Base-by-base conservation (phyloP, 305 asterid species). In the Ruellia speciosa region DNA sequence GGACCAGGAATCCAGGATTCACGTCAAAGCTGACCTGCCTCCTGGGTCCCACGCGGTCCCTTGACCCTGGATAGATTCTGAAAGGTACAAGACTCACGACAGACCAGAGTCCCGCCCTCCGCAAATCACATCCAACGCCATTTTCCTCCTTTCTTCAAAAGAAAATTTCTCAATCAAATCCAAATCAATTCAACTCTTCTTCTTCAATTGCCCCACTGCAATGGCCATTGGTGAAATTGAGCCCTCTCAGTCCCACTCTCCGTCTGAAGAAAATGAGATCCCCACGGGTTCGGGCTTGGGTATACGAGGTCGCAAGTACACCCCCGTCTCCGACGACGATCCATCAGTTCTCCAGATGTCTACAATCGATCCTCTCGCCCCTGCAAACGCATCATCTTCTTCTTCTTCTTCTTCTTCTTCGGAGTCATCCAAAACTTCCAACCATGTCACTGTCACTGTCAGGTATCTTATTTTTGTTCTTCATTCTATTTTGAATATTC, bases 281-380 rank as follows among this genome's bases (percentile, higher is more conserved):
- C 58, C 86, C 31, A 24, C 2, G 31, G 31, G 31, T 24, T 4
- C 4, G 31, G 31, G 31, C 3, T 24, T 24, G 31, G 31, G 3
- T 24, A 24, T 24, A 61, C 82, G 85, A n/a, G 94, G 89, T n/a
- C 90, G 97, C 52, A 86, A 79, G 80, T 90, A 90, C 73, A 68
- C 77, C 52, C 95, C 97, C 14, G 96, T 90, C 6, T 85, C 85
- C 62, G 95, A 90, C 63, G 63, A 73, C 52, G 94, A 85, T 76
- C 88, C 89, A 40, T 94, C 95, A 58, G 87, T 85, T 52, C 67
- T 87, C 9, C 94, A 90, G 83, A 90, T 90, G 94, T 77, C 94
- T 19, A 71, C 95, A n/a, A 63, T 87, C 53, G 89, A 85, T 66
- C 85, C 88, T 12, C 61, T 63, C 52, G n/a, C n/a, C n/a, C n/a